Base-by-base conservation (phyloP, 1,284 basidiomycete species). In the Cystobasidium pallidum region DNA sequence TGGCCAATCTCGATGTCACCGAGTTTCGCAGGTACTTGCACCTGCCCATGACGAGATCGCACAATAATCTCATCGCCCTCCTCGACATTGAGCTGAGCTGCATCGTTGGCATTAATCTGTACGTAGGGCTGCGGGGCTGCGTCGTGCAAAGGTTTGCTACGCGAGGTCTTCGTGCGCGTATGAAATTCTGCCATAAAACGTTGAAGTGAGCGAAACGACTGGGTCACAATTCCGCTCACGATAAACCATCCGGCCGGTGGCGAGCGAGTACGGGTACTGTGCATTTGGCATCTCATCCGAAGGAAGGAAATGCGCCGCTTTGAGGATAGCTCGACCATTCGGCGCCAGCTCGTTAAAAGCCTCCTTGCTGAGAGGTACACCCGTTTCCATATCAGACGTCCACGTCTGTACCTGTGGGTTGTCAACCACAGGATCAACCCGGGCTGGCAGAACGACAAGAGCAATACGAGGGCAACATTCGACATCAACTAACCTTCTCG, bases 301-400 rank as follows among this genome's bases (percentile, higher is more conserved):
- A 32, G 65, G 49, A 24, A 41, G 21, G 65, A n/a, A 66, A 15
- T 30, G 51, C 24, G 65, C 15, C 3, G 49, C 34, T 28, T 66
- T 66, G 49, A 66, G 57, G 28, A 66, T 66, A 39, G 65, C 65
- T 55, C 32, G 36, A 24, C 65, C 65, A 26, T 66, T 66, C 11
- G 65, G 30, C 11, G n/a, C 41, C 17, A 66, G 21, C 19, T 66
- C 57, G 6, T 36, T n/a, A 41, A 55, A 57, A n/a, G 55, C 52
- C 28, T 34, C 49, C 21, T 52, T 52, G 0, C 30, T 34, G 13
- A 66, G 34, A 3, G 65, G 49, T 7, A 52, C 51, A 43, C 65
- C 65, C 7, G 65, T 66, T 43, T 66, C 65, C 13, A 30, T 19
- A 21, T 66, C 65, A 4, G 51, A 66, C 21, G 65, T 66, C 51